These are phyloP conservation scores for Sporothrix variecibatus DNA, from an alignment of 2,329 filamentous ascomycete genomes.

Conservation along the genomic window DNA sequence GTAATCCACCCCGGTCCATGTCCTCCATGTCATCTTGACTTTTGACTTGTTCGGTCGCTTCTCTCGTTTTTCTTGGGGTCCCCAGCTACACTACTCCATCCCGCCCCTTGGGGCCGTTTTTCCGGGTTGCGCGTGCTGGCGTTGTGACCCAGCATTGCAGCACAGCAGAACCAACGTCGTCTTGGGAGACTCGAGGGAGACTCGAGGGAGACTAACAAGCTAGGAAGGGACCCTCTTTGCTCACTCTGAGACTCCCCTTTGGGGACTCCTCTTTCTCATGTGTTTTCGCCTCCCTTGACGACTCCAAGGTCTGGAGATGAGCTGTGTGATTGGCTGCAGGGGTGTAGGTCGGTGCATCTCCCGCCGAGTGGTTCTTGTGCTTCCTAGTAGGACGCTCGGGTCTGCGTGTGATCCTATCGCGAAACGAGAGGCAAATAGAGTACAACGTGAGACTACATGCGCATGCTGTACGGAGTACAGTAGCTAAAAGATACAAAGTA, in stretches of 20 bases:
- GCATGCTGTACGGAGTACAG: background rate
- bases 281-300: background rate
- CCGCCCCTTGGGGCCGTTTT: slow-evolving; percentile 2
- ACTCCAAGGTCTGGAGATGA: background rate
- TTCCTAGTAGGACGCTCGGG: background rate
- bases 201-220: too few species aligned
- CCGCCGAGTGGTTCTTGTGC: background rate
- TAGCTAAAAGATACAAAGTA: background rate
- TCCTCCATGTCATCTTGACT: background rate
- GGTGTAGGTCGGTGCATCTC: slow-evolving; percentile 9
- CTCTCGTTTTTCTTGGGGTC: background rate
- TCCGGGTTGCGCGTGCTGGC: background rate
- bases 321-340: slow-evolving; percentile 1
- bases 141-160: background rate
- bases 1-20: background rate
- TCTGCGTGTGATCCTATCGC: background rate
- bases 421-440: background rate
- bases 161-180: background rate
- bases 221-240: background rate
- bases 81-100: background rate
- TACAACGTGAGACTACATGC: background rate
- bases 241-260: background rate
- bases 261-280: background rate
- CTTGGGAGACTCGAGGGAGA: too few species aligned
- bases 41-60: background rate